Conservation (phyloP, 169 alveolate species). For the Eimeria maxima region DNA sequence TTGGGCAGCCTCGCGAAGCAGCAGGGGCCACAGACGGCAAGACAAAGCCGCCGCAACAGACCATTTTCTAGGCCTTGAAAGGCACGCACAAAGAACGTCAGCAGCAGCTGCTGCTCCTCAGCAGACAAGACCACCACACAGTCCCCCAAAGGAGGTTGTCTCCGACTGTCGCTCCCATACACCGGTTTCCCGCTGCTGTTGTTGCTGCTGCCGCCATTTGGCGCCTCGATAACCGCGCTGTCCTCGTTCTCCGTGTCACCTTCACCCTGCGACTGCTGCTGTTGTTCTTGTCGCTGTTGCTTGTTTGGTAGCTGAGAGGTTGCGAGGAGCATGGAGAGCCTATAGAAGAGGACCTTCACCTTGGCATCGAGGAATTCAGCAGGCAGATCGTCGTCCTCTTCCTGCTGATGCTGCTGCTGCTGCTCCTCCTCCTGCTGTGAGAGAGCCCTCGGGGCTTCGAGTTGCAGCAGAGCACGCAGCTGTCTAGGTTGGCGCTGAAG, state of each 20-base stretch:
- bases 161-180: background rate
- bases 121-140: background rate
- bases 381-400: background rate
- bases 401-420: conserved; percentile 52
- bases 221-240: background rate
- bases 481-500: background rate
- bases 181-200: background rate
- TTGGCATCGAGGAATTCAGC: background rate
- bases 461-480: background rate
- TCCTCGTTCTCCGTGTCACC: background rate
- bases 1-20: conserved; percentile 47
- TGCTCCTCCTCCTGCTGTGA: conserved; percentile 5
- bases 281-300: conserved; percentile 10
- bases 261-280: conserved; percentile 9
- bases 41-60: conserved; percentile 62
- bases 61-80: conserved; percentile 72
- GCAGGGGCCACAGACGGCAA: conserved; percentile 75
- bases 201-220: background rate
- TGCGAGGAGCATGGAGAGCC: conserved; percentile 5
- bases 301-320: background rate
- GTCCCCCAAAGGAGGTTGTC: background rate
- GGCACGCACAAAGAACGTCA: conserved; percentile 41
- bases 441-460: background rate
- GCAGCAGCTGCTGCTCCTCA: conserved; percentile 38
- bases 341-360: background rate